Base-by-base conservation (phyloP, 2,329 filamentous ascomycete species). In the Microsporum ferrugineum region DNA sequence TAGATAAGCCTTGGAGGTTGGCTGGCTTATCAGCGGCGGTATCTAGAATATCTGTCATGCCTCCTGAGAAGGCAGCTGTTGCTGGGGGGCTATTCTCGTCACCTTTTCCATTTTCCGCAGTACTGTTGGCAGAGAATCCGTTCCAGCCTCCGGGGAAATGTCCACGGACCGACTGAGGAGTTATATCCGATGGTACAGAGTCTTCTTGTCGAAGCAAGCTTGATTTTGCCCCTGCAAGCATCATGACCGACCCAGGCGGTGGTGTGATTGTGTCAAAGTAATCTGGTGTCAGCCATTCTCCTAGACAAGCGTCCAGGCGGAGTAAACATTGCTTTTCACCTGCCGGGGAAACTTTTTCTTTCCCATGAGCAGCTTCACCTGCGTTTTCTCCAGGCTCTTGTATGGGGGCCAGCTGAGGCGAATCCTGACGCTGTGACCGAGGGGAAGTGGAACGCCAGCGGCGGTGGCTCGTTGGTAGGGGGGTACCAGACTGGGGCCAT, bases 201-300 rank as follows among this genome's bases (percentile, higher is more conserved):
- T 94, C 88, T 61, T 89, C 88, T 51, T 87, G 83, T 60, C 87
- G 84, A 55, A 96, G 78, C 2, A 99, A 78, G 68, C 95, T 89
- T 29, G 89, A 88, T 73, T 96, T 97, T 34, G 94, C 92, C 45
- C 84, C 84, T 31, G 88, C 88, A 2, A 97, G 80, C 89, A 99
- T 95, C 75, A 94, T 82, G 2, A 87, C 83, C 2, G 90, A 92
- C 49, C 85, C 84, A 0, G 94, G 94, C 8, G 94, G 94, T 2
- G 91, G 89, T 0, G 88, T 92, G 65, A 96, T 96, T 59, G 88
- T 82, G 64, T 96, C 91, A 69, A 92, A 99, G 73, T 99, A 99
- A 70, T 91, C 87, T 0, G 91, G 89, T 1, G 88, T 89, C 34
- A 97, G 80, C 94, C 94, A 99, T 78, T 99, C 94, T 57, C 94